Evolutionary conservation across 108 stramenopile species (phyloP).

Genomic region (Nannochloropsis gaditana): DNA sequence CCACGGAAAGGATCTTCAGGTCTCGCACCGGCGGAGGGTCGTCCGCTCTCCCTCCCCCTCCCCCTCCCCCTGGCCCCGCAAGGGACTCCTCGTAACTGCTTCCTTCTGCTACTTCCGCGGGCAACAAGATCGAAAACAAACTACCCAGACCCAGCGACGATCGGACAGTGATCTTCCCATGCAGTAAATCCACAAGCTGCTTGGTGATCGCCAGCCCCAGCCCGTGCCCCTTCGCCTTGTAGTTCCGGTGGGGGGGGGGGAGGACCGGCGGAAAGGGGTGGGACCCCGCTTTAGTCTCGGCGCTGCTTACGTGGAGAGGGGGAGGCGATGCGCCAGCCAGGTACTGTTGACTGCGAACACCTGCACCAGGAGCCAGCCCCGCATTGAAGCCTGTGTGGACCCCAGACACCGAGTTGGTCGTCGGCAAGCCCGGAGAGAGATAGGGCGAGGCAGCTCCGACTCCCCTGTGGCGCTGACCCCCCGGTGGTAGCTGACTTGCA

Average conservation of each 20-base stretch:
- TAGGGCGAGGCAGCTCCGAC: too few relatives aligned
- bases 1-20: background rate
- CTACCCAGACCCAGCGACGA: background rate
- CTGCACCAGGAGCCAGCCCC: too few relatives aligned
- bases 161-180: background rate
- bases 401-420: too few relatives aligned
- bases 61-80: background rate
- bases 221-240: background rate
- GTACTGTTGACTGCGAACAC: too few relatives aligned
- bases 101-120: background rate
- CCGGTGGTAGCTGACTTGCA: too few relatives aligned
- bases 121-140: background rate
- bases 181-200: background rate
- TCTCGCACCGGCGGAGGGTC: background rate
- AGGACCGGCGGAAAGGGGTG: background rate
- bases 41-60: background rate
- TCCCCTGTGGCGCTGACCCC: too few relatives aligned
- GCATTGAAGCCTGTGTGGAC: too few relatives aligned
- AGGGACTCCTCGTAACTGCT: background rate
- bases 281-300: background rate
- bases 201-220: background rate
- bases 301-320: background rate
- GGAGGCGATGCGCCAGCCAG: too few relatives aligned
- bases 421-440: too few relatives aligned
- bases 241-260: background rate